Percentiles rank a stretch among this genome's conserved stretches.
phyloP scores from a whole-genome alignment of 2,329 filamentous ascomycete genomes.

The Penicillium glabrum region DNA sequence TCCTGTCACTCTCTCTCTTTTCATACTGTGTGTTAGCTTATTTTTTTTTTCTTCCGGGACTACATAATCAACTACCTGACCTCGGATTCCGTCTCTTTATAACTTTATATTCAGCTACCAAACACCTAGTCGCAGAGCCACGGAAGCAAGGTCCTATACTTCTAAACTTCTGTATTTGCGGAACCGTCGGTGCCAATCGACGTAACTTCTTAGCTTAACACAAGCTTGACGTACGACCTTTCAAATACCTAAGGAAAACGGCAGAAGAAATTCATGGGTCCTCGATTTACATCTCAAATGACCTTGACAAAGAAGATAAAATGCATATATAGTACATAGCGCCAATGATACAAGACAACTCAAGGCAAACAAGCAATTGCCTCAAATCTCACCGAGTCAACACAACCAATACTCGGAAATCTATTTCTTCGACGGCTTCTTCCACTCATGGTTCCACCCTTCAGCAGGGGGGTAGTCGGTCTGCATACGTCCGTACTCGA shows the following conservation, averaged over 20 bases:
- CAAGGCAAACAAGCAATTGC: background rate
- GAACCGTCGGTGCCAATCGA: too few relatives aligned
- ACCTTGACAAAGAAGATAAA: conserved; percentile 3
- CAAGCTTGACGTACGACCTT: too few relatives aligned
- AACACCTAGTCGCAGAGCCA: background rate
- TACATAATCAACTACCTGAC: conserved; percentile 10
- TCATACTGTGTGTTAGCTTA: conserved; percentile 11
- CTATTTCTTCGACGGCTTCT: conserved; percentile 49
- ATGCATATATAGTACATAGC: conserved; percentile 29
- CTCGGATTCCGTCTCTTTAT: background rate
- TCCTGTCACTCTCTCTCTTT: conserved; percentile 5
- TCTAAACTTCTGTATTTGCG: too few relatives aligned
- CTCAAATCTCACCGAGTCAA: background rate
- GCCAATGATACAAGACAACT: conserved; percentile 23
- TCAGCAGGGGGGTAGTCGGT: conserved; percentile 76
- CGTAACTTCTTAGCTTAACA: too few relatives aligned
- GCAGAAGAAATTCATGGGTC: background rate
- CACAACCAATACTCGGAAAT: background rate
- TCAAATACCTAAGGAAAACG: too few relatives aligned
- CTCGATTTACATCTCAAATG: background rate
- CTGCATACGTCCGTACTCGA: conserved; percentile 76
- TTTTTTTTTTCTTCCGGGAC: conserved; percentile 1
- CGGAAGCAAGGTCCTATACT: background rate
- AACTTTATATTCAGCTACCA: background rate
- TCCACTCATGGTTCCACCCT: conserved; percentile 96